A percentile compares a stretch with the other conserved stretches of the same genome.
Conservation (phyloP, 371 early-diverging fungal genomes). For the Mucor irregularis region DNA sequence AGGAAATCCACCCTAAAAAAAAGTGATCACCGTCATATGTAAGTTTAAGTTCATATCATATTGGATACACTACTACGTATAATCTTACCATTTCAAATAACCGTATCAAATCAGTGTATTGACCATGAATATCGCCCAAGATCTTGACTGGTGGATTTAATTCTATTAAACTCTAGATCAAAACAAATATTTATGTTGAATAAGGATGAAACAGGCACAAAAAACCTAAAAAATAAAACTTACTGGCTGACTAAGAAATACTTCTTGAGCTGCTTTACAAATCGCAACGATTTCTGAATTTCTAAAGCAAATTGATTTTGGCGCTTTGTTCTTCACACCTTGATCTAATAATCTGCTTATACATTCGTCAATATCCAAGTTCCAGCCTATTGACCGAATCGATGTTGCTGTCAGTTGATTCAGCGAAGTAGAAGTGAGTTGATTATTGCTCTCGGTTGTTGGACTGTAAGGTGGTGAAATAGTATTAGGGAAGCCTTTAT, state of each 20-base stretch:
- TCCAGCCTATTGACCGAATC: conserved; percentile 45
- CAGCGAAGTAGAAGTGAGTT: conserved; percentile 38
- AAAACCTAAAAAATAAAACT: background rate
- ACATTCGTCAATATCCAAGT: conserved; percentile 84
- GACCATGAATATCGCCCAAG: conserved; percentile 97
- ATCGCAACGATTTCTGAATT: conserved; percentile 91
- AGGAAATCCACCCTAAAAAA: conserved; percentile 92
- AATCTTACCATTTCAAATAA: conserved; percentile 95
- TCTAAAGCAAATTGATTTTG: conserved; percentile 74
- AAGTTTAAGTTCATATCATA: conserved; percentile 49
- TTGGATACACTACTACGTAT: conserved; percentile 45
- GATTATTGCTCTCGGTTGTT: conserved; percentile 15
- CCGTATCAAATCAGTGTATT: conserved; percentile 88
- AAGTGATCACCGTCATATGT: too few relatives aligned
- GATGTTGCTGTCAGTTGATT: conserved; percentile 51
- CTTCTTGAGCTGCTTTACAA: conserved; percentile 86
- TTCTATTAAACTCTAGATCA: conserved; percentile 85
- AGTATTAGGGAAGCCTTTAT: background rate
- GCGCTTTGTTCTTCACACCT: conserved; percentile 69
- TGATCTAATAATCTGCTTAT: conserved; percentile 80
- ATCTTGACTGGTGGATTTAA: conserved; percentile 94
- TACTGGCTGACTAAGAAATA: conserved; percentile 90
- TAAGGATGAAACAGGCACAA: background rate
- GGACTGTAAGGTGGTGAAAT: conserved; percentile 3
- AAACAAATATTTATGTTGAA: background rate